Evolutionary conservation across 2,329 filamentous ascomycete species (phyloP), one percentile per base, ranked within the genome.

Genomic region (Fusarium torreyae): DNA sequence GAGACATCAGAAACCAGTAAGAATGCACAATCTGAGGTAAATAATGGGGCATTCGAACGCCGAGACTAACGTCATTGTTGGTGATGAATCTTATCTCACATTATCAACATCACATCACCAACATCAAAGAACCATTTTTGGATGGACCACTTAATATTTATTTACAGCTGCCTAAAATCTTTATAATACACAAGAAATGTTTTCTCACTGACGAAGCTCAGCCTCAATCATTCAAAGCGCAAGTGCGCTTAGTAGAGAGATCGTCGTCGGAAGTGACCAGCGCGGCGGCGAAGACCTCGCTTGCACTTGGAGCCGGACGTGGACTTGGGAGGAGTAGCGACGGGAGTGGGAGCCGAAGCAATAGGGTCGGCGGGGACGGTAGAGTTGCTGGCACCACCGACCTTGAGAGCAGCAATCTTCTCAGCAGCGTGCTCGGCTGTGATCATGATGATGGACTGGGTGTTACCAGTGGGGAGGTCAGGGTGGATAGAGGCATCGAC

Each of bases 401-500:
- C 66, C 39, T 61, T 64, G 56, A 54, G 43, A 24, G 65, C 64
- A 0, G 56, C 62, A 46, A 75, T 75, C 73, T 75, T 75, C 58
- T 70, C 49, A 2, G 73, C 73, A 1, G 73, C 73, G 36, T 75
- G 73, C 58, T 75, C 73, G 1, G 73, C 73, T 3, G 68, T 71
- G 8, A 75, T 67, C 73, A 75, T 75, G 48, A 75, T 75, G 43
- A 75, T 75, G 4, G 73, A 63, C 62, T 75, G 73, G 2, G 73
- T 75, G 66, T 75, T 75, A 6, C 73, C 73, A 1, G 73, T 75
- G 4, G 73, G 73, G 36, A 75, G 18, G 43, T 76, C 88, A 0
- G 89, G 88, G 78, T 89, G 88, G 66, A 91, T 87, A 22, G 84
- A 85, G 0, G 86, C 88, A 64, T 90, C 88, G 5, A 90, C 85